Base-by-base conservation (phyloP, 306 rosid species). In the Notholithocarpus densiflorus region DNA sequence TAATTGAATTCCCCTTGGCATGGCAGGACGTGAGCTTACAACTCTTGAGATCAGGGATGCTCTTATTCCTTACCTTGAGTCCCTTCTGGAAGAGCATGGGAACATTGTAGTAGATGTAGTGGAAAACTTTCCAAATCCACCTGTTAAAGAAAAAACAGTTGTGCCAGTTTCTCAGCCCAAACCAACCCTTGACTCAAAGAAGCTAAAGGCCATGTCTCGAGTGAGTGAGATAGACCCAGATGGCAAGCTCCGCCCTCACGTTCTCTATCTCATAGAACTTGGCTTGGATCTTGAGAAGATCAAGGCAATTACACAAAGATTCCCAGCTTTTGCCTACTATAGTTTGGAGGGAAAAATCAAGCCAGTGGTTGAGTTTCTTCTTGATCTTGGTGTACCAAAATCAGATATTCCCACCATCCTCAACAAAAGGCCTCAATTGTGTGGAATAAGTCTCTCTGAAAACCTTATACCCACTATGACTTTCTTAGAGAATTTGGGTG, bases 41-140 rank as follows among this genome's bases (percentile, higher is more conserved):
- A 92, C 98, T 43, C 92, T 92, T 69, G 97, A 95, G 89, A 92
- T 95, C 73, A 89, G 98, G 78, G 97, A 95, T 73, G 94, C 90
- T 75, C 84, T 95, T 61, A 82, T 80, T 72, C 86, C 98, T 24
- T 90, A 81, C 83, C 97, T 95, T 12, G 98, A 95, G 56, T 77
- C 92, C 72, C 92, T 94, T 73, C 83, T 84, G 17, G 90, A 92
- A 78, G 95, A 88, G 85, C 82, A 91, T 59, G 97, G 91, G 54
- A 21, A 72, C 40, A 71, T 79, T 71, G 78, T 91, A 40, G 88
- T 91, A 11, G 86, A 87, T 80, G 77, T 88, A 24, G 97, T 89
- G 72, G 95, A 91, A 82, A 86, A 74, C 84, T 94, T 85, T 89
- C 97, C 98, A 32, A 78, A 85, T 72, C 88, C 86, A 34, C 92